Evolutionary conservation across 805 yeast genomes (phyloP), one percentile per base, ranked within the genome.

Genomic region (Sugiyamaella qingdaonensis): DNA sequence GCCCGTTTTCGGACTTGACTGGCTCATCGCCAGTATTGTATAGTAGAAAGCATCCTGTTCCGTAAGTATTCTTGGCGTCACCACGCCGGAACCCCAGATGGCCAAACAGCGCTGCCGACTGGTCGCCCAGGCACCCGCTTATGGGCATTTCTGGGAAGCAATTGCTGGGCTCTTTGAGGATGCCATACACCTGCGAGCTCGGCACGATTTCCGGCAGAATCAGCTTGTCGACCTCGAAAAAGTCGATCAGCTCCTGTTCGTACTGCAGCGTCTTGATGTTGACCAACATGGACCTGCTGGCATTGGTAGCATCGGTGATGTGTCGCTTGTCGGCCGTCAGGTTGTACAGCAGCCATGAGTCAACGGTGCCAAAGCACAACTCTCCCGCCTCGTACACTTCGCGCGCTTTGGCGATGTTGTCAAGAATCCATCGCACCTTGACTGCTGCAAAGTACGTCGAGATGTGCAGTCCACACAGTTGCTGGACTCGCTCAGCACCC

Each of bases 41-140:
- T 58, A 92, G 75, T 57, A 91, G 71, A 76, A 91, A 91, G 68
- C 96, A 88, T 57, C 98, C 98, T 1, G 98, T 91, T 58, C 98
- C 98, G 65, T 90, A 91, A 10, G 98, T 91, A 76, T 96, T 89
- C 71, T 91, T 91, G 44, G 96, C 96, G 44, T 85, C 82, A 52
- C 97, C 97, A 43, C 81, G 78, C 58, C 80, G 77, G 63, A 89
- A 81, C 1, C 96, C 96, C 69, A 88, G 71, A 70, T 91, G 97
- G 35, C 97, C 98, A 48, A 90, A 96, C 56, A 92, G 71, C 1
- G 97, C 94, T 1, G 97, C 89, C 52, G 91, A 82, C 73, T 91
- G 98, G 72, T 91, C 98, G 54, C 97, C 97, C 31, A 91, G 75
- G 71, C 96, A 88, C 44, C 97, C 97, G 61, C 88, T 80, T 54